These are phyloP conservation scores for Dothistroma pini DNA, from an alignment of 2,329 filamentous ascomycete species.

Conservation along the genomic window DNA sequence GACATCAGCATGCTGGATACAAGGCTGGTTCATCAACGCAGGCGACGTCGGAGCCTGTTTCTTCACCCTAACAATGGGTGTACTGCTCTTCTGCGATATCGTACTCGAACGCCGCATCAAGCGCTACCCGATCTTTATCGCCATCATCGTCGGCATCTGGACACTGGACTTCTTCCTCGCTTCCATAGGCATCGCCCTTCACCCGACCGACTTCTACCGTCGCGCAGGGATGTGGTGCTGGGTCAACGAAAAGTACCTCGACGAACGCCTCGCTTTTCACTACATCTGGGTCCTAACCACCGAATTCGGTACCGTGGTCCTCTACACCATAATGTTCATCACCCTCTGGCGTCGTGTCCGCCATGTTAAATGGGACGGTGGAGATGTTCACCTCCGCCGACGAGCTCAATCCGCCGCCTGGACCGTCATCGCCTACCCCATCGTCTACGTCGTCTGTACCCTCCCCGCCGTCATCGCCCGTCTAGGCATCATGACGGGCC, in stretches of 20 bases:
- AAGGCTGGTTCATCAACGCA: constrained; percentile 64
- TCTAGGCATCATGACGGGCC: constrained; percentile 55
- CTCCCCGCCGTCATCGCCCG: constrained; percentile 61
- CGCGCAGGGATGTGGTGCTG: constrained; percentile 65
- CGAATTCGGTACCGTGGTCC: constrained; percentile 48
- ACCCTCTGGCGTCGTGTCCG: constrained; percentile 24
- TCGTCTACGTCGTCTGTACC: constrained; percentile 65
- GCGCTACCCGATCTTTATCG: constrained; percentile 48
- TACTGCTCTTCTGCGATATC: constrained; percentile 62
- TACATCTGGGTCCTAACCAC: constrained; percentile 61
- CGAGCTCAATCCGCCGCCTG: constrained; percentile 48
- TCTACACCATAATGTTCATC: constrained; percentile 41
- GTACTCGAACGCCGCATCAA: constrained; percentile 53
- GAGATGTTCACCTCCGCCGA: constrained; percentile 33
- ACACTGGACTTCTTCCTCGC: constrained; percentile 56
- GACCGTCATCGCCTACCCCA: constrained; percentile 57
- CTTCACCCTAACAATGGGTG: constrained; percentile 62
- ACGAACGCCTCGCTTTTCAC: constrained; percentile 57
- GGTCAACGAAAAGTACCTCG: constrained; percentile 54
- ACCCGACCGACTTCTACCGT: constrained; percentile 52
- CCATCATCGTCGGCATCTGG: constrained; percentile 53
- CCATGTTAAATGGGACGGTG: constrained; percentile 16
- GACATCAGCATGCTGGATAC: constrained; percentile 55
- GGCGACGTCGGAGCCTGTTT: constrained; percentile 63
- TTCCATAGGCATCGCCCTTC: constrained; percentile 48